These are phyloP conservation scores for Beta lomatogona DNA, from an alignment of 179 eudicot species.

Conservation along the genomic window DNA sequence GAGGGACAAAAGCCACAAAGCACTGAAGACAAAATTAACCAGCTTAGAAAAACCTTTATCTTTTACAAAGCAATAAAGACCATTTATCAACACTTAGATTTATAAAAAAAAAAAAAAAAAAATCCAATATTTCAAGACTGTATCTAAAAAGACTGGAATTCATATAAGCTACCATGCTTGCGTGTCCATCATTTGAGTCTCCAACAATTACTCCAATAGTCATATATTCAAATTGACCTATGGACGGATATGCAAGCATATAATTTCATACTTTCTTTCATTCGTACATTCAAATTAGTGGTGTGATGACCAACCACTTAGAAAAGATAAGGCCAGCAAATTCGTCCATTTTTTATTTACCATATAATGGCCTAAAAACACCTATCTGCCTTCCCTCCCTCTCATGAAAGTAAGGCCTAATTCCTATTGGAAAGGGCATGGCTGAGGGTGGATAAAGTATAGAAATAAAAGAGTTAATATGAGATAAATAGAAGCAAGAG, in stretches of 20 bases:
- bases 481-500: neutral
- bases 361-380: neutral
- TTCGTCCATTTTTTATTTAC: neutral
- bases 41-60: neutral
- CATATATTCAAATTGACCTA: too few species aligned
- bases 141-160: too few species aligned
- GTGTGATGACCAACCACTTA: constrained; percentile 1
- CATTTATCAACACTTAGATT: too few species aligned
- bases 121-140: too few species aligned
- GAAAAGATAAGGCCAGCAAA: constrained; percentile 2
- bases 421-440: neutral
- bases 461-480: neutral
- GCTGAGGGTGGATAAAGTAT: too few species aligned
- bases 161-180: too few species aligned
- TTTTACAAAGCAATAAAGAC: neutral
- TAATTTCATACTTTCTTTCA: too few species aligned
- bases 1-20: neutral
- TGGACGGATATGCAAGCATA: too few species aligned
- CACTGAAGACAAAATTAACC: constrained; percentile 2
- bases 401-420: neutral
- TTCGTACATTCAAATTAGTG: too few species aligned
- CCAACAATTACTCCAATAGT: too few species aligned
- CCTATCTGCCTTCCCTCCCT: neutral
- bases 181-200: too few species aligned
- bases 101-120: too few species aligned